These are phyloP conservation scores for Neospermospora avenae DNA, from an alignment of 2,329 filamentous ascomycete genomes.

Conservation along the genomic window DNA sequence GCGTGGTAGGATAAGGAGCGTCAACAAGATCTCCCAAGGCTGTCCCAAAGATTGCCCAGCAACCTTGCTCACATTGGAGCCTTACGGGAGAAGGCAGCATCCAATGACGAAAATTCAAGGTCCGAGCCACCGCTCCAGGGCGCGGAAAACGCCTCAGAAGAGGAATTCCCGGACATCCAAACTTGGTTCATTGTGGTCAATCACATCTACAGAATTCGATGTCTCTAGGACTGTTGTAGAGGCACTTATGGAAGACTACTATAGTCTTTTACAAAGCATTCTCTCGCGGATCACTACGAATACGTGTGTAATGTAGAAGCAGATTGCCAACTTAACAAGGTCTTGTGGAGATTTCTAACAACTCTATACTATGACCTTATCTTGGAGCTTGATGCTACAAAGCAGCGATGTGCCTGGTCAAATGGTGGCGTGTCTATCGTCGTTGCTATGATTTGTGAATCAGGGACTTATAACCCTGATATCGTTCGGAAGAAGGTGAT, in stretches of 20 bases:
- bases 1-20: neutral
- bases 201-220: conserved; percentile 10
- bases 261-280: conserved; percentile 10
- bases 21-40: neutral
- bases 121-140: no score
- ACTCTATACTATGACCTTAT: conserved; percentile 12
- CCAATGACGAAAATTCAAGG: neutral
- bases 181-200: conserved; percentile 6
- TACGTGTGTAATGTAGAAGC: conserved; percentile 12
- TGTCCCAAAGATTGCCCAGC: neutral
- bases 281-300: conserved; percentile 10
- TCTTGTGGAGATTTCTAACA: conserved; percentile 15
- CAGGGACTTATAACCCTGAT: conserved; percentile 10
- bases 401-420: conserved; percentile 5
- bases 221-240: conserved; percentile 12
- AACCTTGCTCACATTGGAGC: neutral
- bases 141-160: neutral
- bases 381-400: conserved; percentile 12
- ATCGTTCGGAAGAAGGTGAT: conserved; percentile 10
- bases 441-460: conserved; percentile 9
- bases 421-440: conserved; percentile 8
- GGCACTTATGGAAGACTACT: conserved; percentile 10
- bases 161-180: neutral
- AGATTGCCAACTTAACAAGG: conserved; percentile 8
- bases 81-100: neutral